Base-by-base conservation (phyloP, 1,139 yeast genomes). In the Lipomyces yarrowii region DNA sequence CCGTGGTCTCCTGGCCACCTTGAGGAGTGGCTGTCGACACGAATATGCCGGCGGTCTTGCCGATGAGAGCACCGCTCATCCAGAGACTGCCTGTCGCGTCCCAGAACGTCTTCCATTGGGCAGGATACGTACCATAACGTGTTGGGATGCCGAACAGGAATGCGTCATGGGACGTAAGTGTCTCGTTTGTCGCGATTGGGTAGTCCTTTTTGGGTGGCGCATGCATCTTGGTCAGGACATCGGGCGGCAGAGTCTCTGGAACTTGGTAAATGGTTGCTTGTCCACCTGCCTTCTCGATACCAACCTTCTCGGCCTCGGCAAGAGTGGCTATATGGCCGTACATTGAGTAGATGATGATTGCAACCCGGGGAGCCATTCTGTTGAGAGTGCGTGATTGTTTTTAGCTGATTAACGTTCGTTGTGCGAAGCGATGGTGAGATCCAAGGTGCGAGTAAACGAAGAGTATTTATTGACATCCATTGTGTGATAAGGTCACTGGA, bases 291-390 rank as follows among this genome's bases (percentile, higher is more conserved):
- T 80, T 76, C 73, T 82, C 84, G 66, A 86, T 78, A 64, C 91
- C 91, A 69, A 78, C 79, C 75, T 84, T 81, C 71, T 84, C 83
- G 59, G 85, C 79, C 76, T 83, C 80, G 66, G 90, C 89, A 76
- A 87, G 75, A 57, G 78, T 74, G 65, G 81, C 79, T 68, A 89
- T 80, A 81, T 91, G 97, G 74, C 92, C 92, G 83, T 90, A 91
- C 76, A 88, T 79, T 64, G 97, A 86, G 85, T 91, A 91, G 78
- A 87, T 87, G 77, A 91, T 83, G 74, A 91, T 89, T 66, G 88
- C 89, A 65, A 85, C 78, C 74, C 82, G 84, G 57, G 81, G 81
- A 65, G 84, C 82, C 85, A 83, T 83, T 73, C 65, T 72, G 63
- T 57, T 46, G 52, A 61, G n/a, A 1, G 21, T 18, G 56, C 15